A percentile compares a stretch with the other conserved stretches of the same genome.
Evolutionary conservation across 2,329 filamentous ascomycete species (phyloP).

Genomic region (Grosmannia serpens): DNA sequence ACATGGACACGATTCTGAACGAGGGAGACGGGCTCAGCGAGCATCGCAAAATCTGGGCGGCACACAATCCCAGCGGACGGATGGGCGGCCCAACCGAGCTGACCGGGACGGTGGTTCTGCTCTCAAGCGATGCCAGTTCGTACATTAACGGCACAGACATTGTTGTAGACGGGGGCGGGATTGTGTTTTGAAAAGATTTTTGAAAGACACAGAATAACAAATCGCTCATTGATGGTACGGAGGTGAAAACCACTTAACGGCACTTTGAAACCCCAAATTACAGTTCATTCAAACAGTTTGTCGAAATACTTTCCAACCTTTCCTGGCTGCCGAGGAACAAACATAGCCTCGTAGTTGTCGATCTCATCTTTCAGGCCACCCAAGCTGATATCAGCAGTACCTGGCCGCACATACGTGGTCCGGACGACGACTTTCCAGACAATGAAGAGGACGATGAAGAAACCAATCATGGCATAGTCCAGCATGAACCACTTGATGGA

Average conservation of each 20-base stretch:
- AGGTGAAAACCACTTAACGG: too few relatives aligned
- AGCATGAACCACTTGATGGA: slow-evolving; percentile 9
- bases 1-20: slow-evolving; percentile 69
- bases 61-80: slow-evolving; percentile 49
- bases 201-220: too few relatives aligned
- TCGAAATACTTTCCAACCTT: slow-evolving; percentile 3
- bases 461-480: slow-evolving; percentile 11
- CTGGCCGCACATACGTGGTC: slow-evolving; percentile 7
- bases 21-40: slow-evolving; percentile 47
- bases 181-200: not conserved
- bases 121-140: slow-evolving; percentile 47
- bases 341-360: slow-evolving; percentile 26
- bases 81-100: slow-evolving; percentile 56
- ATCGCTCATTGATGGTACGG: too few relatives aligned
- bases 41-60: slow-evolving; percentile 43
- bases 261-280: too few relatives aligned
- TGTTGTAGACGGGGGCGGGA: slow-evolving; percentile 45
- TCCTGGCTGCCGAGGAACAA: not conserved
- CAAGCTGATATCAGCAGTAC: slow-evolving; percentile 13
- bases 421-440: slow-evolving; percentile 6
- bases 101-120: slow-evolving; percentile 47
- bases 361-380: slow-evolving; percentile 15
- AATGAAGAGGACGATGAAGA: slow-evolving; percentile 4
- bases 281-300: slow-evolving; percentile 4
- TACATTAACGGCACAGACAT: slow-evolving; percentile 62